Evolutionary conservation across 371 early-diverging fungal genomes (phyloP), one percentile per base, ranked within the genome.

Genomic region (Blastocladiella emersonii): DNA sequence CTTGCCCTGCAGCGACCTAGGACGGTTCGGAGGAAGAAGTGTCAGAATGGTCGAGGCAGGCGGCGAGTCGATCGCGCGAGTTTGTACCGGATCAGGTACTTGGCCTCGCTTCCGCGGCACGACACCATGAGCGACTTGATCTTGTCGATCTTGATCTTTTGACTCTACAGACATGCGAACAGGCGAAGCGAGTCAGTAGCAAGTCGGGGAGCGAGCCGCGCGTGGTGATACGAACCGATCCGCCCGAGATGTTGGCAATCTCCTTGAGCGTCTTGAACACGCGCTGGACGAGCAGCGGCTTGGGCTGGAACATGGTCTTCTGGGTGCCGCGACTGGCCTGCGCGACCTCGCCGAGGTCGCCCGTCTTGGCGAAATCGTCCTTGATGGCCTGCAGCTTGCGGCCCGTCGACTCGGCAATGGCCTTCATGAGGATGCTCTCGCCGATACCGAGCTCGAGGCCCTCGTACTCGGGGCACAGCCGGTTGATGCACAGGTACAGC

Each of bases 391-490:
- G 74, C 57, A 80, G 71, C 35, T 82, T 79, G 30, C 89, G 75
- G 8, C 95, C 93, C 0, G 95, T 92, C 1, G 94, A 86, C 43
- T 85, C 72, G 6, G 90, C 95, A 63, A 99, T 86, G 10, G 96
- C 94, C 73, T 96, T 98, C 69, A 97, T 83, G 37, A 99, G 73
- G 4, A 95, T 71, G 15, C 87, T 83, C 67, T 98, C 99, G 43
- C 98, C 99, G 51, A 98, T 85, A 21, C 98, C 98, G 39, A 99
- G 78, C 71, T 99, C 98, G 34, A 93, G 75, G 15, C 93, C 94
- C 70, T 95, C 94, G 67, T 94, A 93, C 65, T 95, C 94, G 0
- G 98, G 96, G 36, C 91, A 87, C 36, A 96, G 76, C 74, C 89
- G 87, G 74, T 92, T 93, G 55, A 97, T 80, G 66, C 96, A 95